Evolutionary conservation across 2,329 filamentous ascomycete species (phyloP).

Genomic region (Phyllosticta capitalensis): DNA sequence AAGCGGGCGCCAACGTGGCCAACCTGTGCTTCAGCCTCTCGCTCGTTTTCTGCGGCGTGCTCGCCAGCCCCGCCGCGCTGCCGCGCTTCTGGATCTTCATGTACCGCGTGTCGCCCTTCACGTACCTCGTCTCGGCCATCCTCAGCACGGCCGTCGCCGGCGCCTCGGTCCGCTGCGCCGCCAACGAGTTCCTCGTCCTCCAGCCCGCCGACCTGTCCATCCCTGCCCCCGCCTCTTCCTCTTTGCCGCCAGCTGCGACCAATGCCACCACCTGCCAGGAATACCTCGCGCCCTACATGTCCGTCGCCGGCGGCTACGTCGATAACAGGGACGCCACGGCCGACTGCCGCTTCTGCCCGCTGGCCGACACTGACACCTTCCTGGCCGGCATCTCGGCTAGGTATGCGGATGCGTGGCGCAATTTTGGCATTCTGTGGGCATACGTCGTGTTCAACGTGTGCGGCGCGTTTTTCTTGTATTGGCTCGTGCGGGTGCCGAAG

Average conservation of each 20-base stretch:
- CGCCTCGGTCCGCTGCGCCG: slow-evolving; percentile 54
- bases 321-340: slow-evolving; percentile 21
- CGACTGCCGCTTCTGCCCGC: slow-evolving; percentile 29
- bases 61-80: slow-evolving; percentile 52
- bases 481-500: slow-evolving; percentile 39
- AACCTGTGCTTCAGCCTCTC: slow-evolving; percentile 65
- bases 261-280: slow-evolving; percentile 44
- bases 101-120: slow-evolving; percentile 75
- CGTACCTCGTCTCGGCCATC: slow-evolving; percentile 68
- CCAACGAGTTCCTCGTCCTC: slow-evolving; percentile 61
- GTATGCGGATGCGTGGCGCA: slow-evolving; percentile 34
- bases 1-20: slow-evolving; percentile 66
- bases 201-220: slow-evolving; percentile 37
- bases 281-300: slow-evolving; percentile 48
- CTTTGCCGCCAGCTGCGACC: slow-evolving; percentile 12
- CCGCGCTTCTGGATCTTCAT: slow-evolving; percentile 77
- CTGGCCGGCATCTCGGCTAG: slow-evolving; percentile 26
- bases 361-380: slow-evolving; percentile 26
- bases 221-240: slow-evolving; percentile 20
- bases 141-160: slow-evolving; percentile 61
- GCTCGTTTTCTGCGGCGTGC: slow-evolving; percentile 66
- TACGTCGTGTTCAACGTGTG: slow-evolving; percentile 39
- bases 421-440: slow-evolving; percentile 41
- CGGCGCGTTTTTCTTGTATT: slow-evolving; percentile 38
- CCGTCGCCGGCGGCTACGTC: slow-evolving; percentile 23